Conservation (phyloP, 768 basidiomycete genomes). For the Rhizopogon vinicolor region DNA sequence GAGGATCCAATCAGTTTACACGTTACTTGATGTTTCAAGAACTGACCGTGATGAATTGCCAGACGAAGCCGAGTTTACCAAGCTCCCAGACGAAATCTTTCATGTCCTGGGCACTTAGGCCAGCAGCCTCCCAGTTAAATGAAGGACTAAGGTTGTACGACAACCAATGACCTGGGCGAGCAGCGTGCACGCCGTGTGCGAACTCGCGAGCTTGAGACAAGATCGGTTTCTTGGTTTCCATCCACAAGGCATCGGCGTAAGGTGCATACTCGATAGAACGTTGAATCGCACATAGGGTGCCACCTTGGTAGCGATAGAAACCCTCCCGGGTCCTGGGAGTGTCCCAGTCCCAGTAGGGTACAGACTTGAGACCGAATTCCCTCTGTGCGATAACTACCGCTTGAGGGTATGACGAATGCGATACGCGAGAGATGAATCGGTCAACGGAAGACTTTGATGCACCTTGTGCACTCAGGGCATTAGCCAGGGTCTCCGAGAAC, state of each 20-base stretch:
- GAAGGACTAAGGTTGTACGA: slow-evolving; percentile 95
- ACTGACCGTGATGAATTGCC: slow-evolving; percentile 97
- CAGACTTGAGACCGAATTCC: slow-evolving; percentile 66
- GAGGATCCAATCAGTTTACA: slow-evolving; percentile 6
- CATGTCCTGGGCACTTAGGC: slow-evolving; percentile 82
- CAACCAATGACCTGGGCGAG: slow-evolving; percentile 87
- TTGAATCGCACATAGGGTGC: slow-evolving; percentile 90
- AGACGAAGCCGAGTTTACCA: slow-evolving; percentile 93
- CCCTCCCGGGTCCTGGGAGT: slow-evolving; percentile 92
- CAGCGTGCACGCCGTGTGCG: slow-evolving; percentile 79
- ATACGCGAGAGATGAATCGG: slow-evolving; percentile 59
- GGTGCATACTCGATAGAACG: slow-evolving; percentile 92
- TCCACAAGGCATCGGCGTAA: slow-evolving; percentile 89
- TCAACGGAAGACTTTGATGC: slow-evolving; percentile 43
- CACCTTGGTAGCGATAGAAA: slow-evolving; percentile 96
- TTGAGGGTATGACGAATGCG: slow-evolving; percentile 62
- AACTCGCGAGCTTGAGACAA: slow-evolving; percentile 90
- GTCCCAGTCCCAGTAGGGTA: slow-evolving; percentile 95
- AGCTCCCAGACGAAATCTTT: slow-evolving; percentile 87
- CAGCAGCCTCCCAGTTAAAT: slow-evolving; percentile 94
- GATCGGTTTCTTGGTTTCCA: slow-evolving; percentile 97
- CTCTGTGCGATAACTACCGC: slow-evolving; percentile 74
- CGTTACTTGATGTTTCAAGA: background rate
- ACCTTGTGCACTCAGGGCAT: slow-evolving; percentile 61
- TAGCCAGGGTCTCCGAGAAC: slow-evolving; percentile 68